Conservation (phyloP, 2,329 filamentous ascomycete species). For the Hymenoscyphus fructigenus region DNA sequence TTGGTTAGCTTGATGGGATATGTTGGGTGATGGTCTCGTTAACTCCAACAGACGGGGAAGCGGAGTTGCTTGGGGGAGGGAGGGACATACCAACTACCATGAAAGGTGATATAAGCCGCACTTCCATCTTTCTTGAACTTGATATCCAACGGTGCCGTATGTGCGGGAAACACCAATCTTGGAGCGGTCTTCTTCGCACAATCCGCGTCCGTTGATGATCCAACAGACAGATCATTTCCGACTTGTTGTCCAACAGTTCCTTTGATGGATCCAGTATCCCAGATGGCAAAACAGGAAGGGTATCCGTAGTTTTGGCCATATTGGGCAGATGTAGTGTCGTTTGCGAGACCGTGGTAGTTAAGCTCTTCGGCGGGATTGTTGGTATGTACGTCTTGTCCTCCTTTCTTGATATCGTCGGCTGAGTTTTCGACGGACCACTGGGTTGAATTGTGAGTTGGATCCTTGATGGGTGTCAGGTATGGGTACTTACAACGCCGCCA, state of each 20-base stretch:
- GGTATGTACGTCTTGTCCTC: constrained; percentile 58
- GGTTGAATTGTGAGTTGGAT: neutral
- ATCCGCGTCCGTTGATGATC: constrained; percentile 42
- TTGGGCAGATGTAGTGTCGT: constrained; percentile 26
- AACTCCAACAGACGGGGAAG: neutral
- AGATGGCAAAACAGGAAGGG: constrained; percentile 66
- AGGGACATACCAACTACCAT: constrained; percentile 23
- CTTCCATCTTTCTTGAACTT: constrained; percentile 60
- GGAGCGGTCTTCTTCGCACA: constrained; percentile 50
- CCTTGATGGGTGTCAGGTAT: neutral
- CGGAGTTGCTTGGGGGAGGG: too few species aligned
- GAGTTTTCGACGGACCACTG: constrained; percentile 62
- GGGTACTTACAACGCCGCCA: constrained; percentile 50
- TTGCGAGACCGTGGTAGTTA: constrained; percentile 66
- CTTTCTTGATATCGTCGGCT: constrained; percentile 61
- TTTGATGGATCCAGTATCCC: constrained; percentile 52
- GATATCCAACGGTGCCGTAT: constrained; percentile 71
- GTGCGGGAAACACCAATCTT: constrained; percentile 60
- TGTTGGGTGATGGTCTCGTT: neutral
- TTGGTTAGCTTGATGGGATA: too few species aligned
- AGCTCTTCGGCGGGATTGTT: constrained; percentile 74
- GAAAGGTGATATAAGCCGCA: constrained; percentile 61
- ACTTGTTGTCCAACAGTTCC: constrained; percentile 32
- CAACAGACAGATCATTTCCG: constrained; percentile 32
- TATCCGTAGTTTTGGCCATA: constrained; percentile 65